Evolutionary conservation across 164 flowering plant genomes (phyloP), one percentile per base, ranked within the genome.

Genomic region (Magnolia kwangsiensis): DNA sequence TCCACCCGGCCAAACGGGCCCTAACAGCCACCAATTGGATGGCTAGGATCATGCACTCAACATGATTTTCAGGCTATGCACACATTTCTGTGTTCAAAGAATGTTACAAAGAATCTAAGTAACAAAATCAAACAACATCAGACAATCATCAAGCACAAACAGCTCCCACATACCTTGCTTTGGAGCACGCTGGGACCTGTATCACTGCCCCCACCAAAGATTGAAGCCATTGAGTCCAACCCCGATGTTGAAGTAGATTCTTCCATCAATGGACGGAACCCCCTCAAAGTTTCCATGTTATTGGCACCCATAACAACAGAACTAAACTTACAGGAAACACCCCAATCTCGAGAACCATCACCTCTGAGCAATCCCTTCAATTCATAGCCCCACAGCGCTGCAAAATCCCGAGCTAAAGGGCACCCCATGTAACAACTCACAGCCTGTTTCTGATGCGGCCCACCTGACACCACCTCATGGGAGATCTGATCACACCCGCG

Each of bases 341-440:
- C 23, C 76, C 61, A 77, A 65, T 77, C 76, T 61, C 31, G 79
- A 73, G 23, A 13, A 73, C 71, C 74, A 72, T 8, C 37, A 24
- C 45, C 45, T 37, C 50, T 49, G 16, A 73, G 79, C 59, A 74
- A 31, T 8, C 80, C 80, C 71, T 76, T 80, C 80, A 86, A 73
- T 24, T 84, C 84, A 77, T 81, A 88, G 9, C 91, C 91, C 91
- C 93, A 91, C 65, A 89, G 69, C 8, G 79, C 84, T 16, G 93
- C 95, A 74, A 92, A 88, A 73, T 91, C 90, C 72, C 79, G 85
- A 16, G 94, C 90, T 71, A 94, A 85, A 78, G 97, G 97, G 76
- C 90, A 90, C 8, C 94, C 95, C 66, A 77, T 75, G 77, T 84
- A 93, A 77, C 87, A 74, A 24, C 80, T 80, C 13, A 91, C 77